Conservation (phyloP, 768 basidiomycete genomes). For the Lactifluus hygrophoroides region DNA sequence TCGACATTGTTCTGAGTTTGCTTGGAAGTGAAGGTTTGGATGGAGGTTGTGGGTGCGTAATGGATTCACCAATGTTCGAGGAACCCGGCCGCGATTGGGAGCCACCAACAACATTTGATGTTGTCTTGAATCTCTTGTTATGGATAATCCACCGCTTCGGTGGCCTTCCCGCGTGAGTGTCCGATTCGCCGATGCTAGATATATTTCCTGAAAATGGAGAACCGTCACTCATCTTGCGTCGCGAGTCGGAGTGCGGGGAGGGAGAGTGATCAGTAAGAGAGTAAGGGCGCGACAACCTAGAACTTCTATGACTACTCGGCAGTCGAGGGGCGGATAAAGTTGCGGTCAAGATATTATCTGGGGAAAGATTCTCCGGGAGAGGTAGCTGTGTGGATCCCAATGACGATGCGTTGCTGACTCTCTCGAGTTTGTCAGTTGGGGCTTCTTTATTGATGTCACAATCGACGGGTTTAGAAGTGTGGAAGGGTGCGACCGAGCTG, state of each 20-base stretch:
- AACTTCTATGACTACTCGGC: not conserved
- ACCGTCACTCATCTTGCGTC: not conserved
- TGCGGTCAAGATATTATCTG: not conserved
- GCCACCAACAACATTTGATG: not conserved
- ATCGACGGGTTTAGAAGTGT: not conserved
- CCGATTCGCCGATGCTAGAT: not conserved
- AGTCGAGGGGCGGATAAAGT: not conserved
- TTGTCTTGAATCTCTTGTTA: not conserved
- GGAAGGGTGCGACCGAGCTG: not conserved
- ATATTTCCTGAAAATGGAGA: not conserved
- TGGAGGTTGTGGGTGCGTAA: not conserved
- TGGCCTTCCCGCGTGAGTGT: not conserved
- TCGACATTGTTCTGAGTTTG: not conserved
- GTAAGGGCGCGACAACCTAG: not conserved
- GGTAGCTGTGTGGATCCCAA: not conserved
- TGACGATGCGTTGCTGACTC: not conserved
- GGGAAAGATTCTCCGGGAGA: not conserved
- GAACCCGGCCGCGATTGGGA: not conserved
- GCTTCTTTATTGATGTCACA: not conserved
- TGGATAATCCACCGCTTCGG: not conserved
- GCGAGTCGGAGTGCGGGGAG: not conserved
- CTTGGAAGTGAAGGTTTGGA: not conserved
- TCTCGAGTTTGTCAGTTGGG: not conserved
- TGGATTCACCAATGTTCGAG: not conserved
- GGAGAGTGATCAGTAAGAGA: not conserved